Base-by-base conservation (phyloP, 768 basidiomycete genomes). In the Multifurca ochricompacta region DNA sequence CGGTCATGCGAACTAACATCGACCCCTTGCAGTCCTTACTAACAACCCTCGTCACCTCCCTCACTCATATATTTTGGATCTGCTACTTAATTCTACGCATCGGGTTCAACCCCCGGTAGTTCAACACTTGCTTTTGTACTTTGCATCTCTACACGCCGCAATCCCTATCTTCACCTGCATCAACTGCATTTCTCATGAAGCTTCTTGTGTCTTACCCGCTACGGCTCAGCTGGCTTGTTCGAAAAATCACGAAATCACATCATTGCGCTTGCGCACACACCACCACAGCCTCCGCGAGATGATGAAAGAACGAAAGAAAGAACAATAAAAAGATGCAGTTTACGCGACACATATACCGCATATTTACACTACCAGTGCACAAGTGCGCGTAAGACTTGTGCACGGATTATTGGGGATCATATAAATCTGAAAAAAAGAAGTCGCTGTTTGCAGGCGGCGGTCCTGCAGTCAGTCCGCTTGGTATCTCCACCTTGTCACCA, bases 401-500 rank as follows among this genome's bases (percentile, higher is more conserved):
- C 35, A 6, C 6, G 37, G 25, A 60, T 53, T 53, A 59, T 53
- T 61, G 58, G 14, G 60, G 60, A 13, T 61, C 58, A 14, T 59
- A 59, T 46, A 77, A 56, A 51, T 91, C 88, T 5, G 89, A 86
- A 67, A 90, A 92, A 74, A 87, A 91, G 70, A 90, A 92, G 66
- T 91, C 87, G 45, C 77, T 81, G 63, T 86, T 88, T 14, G 74
- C 70, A 11, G 91, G 91, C 48, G 90, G 87, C 34, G 83, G 80
- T 11, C 90, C 88, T n/a, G 86, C 76, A 43, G 77, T 71, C 49
- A 92, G 71, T 27, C 84, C 83, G 57, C 83, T 85, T 3, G 91
- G 91, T 63, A 95, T 90, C 64, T 92, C 88, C 14, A 92, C 86
- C 70, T 80, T 83, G 67, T 93, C 91, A 6, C 91, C 92, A 1